Evolutionary conservation across 148 eudicot genomes (phyloP), one percentile per base, ranked within the genome.

Genomic region (Polygonum maritimum): DNA sequence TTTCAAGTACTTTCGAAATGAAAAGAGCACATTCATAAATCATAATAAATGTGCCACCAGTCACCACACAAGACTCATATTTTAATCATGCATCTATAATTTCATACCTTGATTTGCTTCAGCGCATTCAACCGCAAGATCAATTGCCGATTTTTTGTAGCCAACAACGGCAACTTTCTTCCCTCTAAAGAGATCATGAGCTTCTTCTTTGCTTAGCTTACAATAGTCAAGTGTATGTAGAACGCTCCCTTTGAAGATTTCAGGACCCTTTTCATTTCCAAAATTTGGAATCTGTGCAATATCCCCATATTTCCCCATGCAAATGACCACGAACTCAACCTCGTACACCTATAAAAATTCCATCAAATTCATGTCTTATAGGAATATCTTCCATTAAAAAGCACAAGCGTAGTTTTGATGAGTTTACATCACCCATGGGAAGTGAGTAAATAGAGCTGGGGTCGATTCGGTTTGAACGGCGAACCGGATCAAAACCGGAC

Each of bases 131-230:
- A 85, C 81, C 65, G 98, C 98, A 16, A 95, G 83, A 83, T 95
- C 98, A 65, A 95, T 95, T 10, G 91, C 98, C 2, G 98, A 92
- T 85, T 95, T 95, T 79, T 92, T 95, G 85, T 89, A 95, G 54
- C 98, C 98, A 65, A 95, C 79, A 45, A 95, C 77, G 0, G 87
- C 98, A 54, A 92, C 97, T 79, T 87, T 95, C 72, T 92, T 92
- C n/a, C 90, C 98, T 76, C 78, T 79, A 22, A 92, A 69, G 8
- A 95, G 84, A 40, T 79, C 48, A 18, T 83, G 76, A 60, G 91
- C 76, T 54, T 84, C 94, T 22, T 89, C 88, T 35, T 82, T 54
- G 76, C 81, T 84, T 63, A 95, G 82, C 77, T 95, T 95, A 90
- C 96, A 80, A 82, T 95, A 95, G 55, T 95, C 96, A 76, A 90